phyloP scores from a whole-genome alignment of 2,329 filamentous ascomycete genomes.

The Colletotrichum cordylinicola region DNA sequence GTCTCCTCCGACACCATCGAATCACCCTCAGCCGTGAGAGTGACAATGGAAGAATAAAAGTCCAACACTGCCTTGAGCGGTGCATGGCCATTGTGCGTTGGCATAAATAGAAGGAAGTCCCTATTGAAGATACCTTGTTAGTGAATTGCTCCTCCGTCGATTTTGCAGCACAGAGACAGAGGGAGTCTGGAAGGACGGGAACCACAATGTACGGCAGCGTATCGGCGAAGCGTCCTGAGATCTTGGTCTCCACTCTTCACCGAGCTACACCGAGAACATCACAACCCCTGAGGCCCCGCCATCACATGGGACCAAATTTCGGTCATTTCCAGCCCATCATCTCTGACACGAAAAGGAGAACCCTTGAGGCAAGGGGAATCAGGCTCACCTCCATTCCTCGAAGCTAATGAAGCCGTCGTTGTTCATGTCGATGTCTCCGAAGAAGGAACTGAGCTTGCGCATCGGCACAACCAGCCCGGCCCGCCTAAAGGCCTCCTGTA shows the following conservation, averaged over 20 bases:
- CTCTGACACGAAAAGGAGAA: background rate
- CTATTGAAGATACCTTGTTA: constrained; percentile 45
- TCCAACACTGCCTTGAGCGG: constrained; percentile 84
- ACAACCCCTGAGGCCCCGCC: background rate
- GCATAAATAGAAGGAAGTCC: constrained; percentile 93
- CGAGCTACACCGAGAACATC: background rate
- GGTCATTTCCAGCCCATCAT: background rate
- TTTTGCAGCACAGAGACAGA: background rate
- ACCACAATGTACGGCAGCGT: background rate
- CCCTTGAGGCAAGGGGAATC: background rate
- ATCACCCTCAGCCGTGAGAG: constrained; percentile 92
- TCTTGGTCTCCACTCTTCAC: background rate
- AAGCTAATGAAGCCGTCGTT: constrained; percentile 88
- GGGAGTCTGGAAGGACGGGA: background rate
- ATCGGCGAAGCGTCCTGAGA: background rate
- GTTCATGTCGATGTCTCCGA: constrained; percentile 87
- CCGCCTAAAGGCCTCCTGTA: constrained; percentile 77
- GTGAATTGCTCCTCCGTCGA: background rate
- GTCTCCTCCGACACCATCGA: constrained; percentile 90
- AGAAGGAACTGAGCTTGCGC: constrained; percentile 83
- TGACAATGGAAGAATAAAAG: constrained; percentile 89
- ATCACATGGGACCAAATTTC: background rate
- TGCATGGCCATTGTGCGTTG: constrained; percentile 64
- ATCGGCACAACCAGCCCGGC: constrained; percentile 81
- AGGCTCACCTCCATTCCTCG: constrained; percentile 90